These are phyloP conservation scores for Didymella arachidicola DNA, from an alignment of 2,329 filamentous ascomycete species.

Conservation along the genomic window DNA sequence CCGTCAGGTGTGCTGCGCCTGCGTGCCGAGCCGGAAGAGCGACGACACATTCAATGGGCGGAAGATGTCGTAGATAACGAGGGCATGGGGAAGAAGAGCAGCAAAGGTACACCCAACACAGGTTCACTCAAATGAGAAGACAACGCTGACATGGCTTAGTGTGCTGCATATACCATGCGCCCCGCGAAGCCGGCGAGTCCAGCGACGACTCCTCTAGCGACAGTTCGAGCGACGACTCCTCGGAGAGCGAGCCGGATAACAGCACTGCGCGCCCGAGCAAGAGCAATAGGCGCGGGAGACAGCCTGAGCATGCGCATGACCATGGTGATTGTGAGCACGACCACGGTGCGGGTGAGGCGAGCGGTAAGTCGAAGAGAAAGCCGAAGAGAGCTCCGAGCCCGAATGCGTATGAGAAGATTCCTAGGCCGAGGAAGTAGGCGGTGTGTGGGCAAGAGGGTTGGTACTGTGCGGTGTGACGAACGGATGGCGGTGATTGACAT, in stretches of 20 bases:
- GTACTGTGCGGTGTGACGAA: not conserved
- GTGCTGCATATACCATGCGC: conserved; percentile 98
- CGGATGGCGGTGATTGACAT: not conserved
- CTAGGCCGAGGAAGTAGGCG: conserved; percentile 56
- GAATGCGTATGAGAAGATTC: conserved; percentile 83
- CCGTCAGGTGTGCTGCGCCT: conserved; percentile 51
- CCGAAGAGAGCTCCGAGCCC: conserved; percentile 68
- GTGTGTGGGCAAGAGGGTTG: not conserved
- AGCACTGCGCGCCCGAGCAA: conserved; percentile 55
- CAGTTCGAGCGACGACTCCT: conserved; percentile 45
- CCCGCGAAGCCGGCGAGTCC: conserved; percentile 74
- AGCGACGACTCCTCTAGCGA: conserved; percentile 72
- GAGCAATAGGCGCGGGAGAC: conserved; percentile 18
- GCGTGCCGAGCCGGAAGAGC: conserved; percentile 52
- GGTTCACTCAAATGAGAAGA: not conserved
- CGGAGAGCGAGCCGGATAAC: conserved; percentile 64
- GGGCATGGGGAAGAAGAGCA: conserved; percentile 89
- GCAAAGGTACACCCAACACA: conserved; percentile 73
- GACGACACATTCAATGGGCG: conserved; percentile 84
- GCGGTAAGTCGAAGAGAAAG: conserved; percentile 50
- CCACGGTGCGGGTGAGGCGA: conserved; percentile 51
- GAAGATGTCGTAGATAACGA: conserved; percentile 96
- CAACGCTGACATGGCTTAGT: conserved; percentile 61
- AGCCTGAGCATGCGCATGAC: conserved; percentile 35
- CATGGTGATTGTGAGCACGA: conserved; percentile 46